Evolutionary conservation across 2,329 filamentous ascomycete genomes (phyloP), one percentile per base, ranked within the genome.

Genomic region (Ophiostoma fasciatum): DNA sequence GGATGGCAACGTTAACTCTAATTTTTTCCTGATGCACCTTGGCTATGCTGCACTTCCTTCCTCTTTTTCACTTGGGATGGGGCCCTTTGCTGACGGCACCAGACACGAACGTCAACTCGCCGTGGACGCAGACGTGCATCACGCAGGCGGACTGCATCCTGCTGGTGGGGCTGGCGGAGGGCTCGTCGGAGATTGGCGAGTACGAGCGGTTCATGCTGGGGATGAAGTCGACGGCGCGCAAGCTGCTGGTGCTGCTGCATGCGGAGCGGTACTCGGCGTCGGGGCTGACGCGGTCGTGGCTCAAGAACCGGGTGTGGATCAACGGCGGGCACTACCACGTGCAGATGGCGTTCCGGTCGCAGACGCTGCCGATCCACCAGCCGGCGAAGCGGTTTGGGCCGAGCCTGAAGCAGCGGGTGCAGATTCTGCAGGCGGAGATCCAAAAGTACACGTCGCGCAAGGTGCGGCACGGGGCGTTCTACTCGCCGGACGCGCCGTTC

Each of bases 121-220:
- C 88, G 0, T 98, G 90, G 90, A 98, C 92, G 1, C 85, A 94
- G 51, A 96, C 90, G 0, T 98, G 92, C 54, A 94, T 98, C 45
- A 80, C 81, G 13, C 90, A 98, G 57, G 90, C 90, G 2, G 90
- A 98, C 57, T 94, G 87, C 47, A 94, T 98, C 44, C 66, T 98
- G 7, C 66, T 98, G 8, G 84, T 98, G 20, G 90, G 85, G 1
- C 61, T 96, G 12, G 90, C 87, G 1, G 90, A 96, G 52, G 79
- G 80, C 1, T 93, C 87, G 4, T 80, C 90, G 0, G 78, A 72
- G 30, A 90, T 96, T 45, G 90, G 90, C 28, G 92, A 98, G 54
- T 98, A 96, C 47, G 90, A 98, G 55, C 74, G 90, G 3, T 94
- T 98, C 53, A 72, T 98, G 51, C 68, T 98, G 13, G 92, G 90